These are phyloP conservation scores for Ophiostoma ips DNA, from an alignment of 2,329 filamentous ascomycete genomes.

Conservation along the genomic window DNA sequence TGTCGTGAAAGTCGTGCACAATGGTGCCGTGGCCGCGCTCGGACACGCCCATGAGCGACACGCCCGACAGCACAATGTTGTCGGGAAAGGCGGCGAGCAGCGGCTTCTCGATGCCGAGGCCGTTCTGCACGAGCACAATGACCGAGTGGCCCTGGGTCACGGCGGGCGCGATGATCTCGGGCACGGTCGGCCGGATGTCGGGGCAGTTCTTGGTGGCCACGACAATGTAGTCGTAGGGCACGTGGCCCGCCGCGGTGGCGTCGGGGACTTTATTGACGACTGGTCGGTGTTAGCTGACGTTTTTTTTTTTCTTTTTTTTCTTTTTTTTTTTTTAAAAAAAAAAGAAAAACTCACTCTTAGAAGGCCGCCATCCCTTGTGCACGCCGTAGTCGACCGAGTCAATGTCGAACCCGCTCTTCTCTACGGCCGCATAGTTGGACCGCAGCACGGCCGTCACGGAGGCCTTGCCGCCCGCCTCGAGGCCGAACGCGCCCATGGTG, in stretches of 20 bases:
- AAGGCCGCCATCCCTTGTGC: slow-evolving; percentile 4
- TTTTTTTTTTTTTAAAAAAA: neutral
- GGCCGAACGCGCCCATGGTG: slow-evolving; percentile 9
- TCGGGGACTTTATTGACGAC: slow-evolving; percentile 5
- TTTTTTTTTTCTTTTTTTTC: neutral
- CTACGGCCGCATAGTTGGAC: slow-evolving; percentile 10
- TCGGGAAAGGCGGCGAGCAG: slow-evolving; percentile 7
- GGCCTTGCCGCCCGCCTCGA: slow-evolving; percentile 9
- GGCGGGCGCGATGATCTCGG: slow-evolving; percentile 10
- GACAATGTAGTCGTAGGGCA: slow-evolving; percentile 10
- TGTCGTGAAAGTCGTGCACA: neutral
- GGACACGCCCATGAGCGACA: slow-evolving; percentile 1
- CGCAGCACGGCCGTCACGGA: slow-evolving; percentile 11
- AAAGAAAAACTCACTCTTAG: neutral
- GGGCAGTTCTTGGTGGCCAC: slow-evolving; percentile 11
- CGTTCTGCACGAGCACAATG: slow-evolving; percentile 12
- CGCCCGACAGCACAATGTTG: slow-evolving; percentile 8
- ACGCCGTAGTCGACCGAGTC: slow-evolving; percentile 9
- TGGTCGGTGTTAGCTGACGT: too few relatives aligned
- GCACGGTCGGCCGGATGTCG: slow-evolving; percentile 8
- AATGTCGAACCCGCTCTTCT: slow-evolving; percentile 9
- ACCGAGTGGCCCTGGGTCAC: slow-evolving; percentile 9
- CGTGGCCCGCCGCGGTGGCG: neutral
- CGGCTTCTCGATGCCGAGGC: slow-evolving; percentile 11
- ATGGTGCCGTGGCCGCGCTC: neutral